These are phyloP conservation scores for Monosiga brevicollis DNA, from an alignment of 78 protist genomes.

Conservation along the genomic window DNA sequence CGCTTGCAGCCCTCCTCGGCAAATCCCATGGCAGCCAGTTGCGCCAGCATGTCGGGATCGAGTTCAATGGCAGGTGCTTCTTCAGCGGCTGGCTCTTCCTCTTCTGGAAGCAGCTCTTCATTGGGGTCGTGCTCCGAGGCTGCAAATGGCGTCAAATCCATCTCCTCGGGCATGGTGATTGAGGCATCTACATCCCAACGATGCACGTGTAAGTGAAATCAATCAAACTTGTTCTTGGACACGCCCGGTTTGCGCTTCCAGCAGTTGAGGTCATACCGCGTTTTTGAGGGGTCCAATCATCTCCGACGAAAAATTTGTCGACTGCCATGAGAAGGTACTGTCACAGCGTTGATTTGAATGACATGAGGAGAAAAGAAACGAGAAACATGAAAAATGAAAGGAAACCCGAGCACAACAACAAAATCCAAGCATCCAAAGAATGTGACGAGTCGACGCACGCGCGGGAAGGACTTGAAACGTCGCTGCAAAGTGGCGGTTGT, in stretches of 20 bases:
- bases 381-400: no score
- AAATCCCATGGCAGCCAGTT: constrained; percentile 59
- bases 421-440: no score
- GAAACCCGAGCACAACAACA: no score
- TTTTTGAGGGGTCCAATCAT: background rate
- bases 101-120: no score
- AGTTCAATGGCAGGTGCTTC: background rate
- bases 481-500: background rate
- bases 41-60: constrained; percentile 7
- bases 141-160: no score
- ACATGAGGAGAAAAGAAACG: no score
- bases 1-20: constrained; percentile 7
- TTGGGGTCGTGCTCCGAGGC: no score
- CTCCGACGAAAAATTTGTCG: background rate
- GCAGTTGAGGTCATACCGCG: background rate
- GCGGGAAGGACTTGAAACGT: background rate
- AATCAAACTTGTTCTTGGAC: background rate
- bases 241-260: background rate
- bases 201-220: background rate
- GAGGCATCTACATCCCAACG: background rate
- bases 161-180: background rate
- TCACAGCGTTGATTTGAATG: no score
- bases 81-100: no score
- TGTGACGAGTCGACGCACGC: no score
- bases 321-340: background rate